Percentiles rank a stretch among this genome's conserved stretches.
Evolutionary conservation across 139 green algal genomes (phyloP).

Genomic region (Parachlorella kessleri): DNA sequence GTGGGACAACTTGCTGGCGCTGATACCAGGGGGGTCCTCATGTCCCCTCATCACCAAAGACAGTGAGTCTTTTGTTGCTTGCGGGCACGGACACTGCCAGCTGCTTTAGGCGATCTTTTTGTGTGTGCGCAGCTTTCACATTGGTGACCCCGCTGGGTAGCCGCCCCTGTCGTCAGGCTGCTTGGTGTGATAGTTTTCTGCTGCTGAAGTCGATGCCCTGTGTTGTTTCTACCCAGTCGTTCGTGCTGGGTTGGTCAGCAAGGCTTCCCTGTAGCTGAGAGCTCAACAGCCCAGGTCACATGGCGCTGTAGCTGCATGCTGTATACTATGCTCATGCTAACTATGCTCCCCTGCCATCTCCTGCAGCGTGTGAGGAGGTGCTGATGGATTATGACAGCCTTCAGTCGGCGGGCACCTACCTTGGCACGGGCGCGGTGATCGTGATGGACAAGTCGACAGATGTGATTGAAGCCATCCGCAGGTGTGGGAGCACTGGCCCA

Average conservation of each 20-base stretch:
- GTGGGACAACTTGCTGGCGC: constrained; percentile 39
- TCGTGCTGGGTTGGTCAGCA: background rate
- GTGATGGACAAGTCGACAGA: constrained; percentile 82
- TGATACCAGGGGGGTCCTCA: constrained; percentile 37
- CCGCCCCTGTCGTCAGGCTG: no score
- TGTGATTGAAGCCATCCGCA: constrained; percentile 63
- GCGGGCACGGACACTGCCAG: no score
- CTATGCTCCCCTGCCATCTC: no score
- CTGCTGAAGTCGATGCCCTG: background rate
- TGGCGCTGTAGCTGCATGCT: no score
- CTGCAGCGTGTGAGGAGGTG: constrained; percentile 60
- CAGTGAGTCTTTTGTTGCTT: background rate
- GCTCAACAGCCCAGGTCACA: no score
- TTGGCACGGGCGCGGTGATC: constrained; percentile 78
- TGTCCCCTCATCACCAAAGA: constrained; percentile 30
- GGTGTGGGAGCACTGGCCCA: no score
- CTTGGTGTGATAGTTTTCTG: no score
- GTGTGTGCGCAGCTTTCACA: no score
- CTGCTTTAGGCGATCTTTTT: no score
- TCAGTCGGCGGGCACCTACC: constrained; percentile 59
- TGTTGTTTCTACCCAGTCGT: background rate
- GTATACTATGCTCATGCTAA: no score
- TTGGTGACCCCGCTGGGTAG: no score
- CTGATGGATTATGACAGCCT: constrained; percentile 80
- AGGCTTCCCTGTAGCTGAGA: no score